Conservation (phyloP, 2,329 filamentous ascomycete species). For the Penicillium brevicompactum region DNA sequence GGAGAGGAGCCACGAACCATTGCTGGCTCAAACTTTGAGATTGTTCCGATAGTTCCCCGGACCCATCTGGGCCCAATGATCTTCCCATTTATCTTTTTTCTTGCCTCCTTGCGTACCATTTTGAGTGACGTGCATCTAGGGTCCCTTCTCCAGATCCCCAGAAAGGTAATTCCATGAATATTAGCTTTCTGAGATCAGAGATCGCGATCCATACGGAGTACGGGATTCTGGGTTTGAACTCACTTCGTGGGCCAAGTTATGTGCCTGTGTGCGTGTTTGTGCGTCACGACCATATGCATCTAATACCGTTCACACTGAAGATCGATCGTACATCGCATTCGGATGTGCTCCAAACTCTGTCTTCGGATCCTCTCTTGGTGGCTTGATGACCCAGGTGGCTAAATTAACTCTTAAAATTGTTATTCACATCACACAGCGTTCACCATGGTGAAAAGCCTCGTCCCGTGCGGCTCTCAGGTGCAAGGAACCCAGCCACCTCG, state of each 20-base stretch:
- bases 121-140: slow-evolving; percentile 18
- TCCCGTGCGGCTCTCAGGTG: slow-evolving; percentile 17
- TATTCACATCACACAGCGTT: slow-evolving; percentile 4
- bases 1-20: slow-evolving; percentile 22
- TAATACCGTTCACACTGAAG: neutral
- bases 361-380: neutral
- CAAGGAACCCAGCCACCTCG: slow-evolving; percentile 9
- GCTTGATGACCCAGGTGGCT: neutral
- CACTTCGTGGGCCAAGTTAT: neutral
- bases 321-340: slow-evolving; percentile 4
- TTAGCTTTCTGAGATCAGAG: slow-evolving; percentile 15
- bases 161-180: slow-evolving; percentile 6
- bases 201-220: slow-evolving; percentile 8
- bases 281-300: neutral
- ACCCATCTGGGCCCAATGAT: slow-evolving; percentile 15
- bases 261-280: neutral
- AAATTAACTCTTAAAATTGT: neutral
- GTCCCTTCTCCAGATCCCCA: slow-evolving; percentile 13
- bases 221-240: neutral
- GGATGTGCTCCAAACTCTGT: neutral
- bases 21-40: slow-evolving; percentile 12
- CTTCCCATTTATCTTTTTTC: slow-evolving; percentile 5
- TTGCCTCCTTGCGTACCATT: slow-evolving; percentile 16
- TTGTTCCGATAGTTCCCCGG: slow-evolving; percentile 20
- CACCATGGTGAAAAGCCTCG: neutral